Base-by-base conservation (phyloP, 2,329 filamentous ascomycete genomes). In the Colletotrichum chlorophyti region DNA sequence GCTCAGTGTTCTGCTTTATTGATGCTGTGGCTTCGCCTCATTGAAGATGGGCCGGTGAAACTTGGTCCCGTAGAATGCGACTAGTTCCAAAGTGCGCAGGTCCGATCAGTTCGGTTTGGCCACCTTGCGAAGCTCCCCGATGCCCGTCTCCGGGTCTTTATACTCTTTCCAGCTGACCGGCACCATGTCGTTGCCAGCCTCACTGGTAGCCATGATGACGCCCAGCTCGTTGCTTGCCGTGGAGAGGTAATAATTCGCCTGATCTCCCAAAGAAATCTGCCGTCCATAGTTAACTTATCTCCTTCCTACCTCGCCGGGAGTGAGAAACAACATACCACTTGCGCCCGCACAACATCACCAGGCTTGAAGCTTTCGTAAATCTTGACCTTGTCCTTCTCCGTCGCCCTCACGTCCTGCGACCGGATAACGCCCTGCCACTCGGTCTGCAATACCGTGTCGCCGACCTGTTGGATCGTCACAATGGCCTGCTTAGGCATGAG, bases 131-230 rank as follows among this genome's bases (percentile, higher is more conserved):
- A 78, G 77, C 82, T 98, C 95, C 65, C 81, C 86, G 41, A 80
- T 70, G 3, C 92, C 93, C 6, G 89, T 96, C 68, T 89, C 86
- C 1, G 88, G 86, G 78, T 98, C 94, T 69, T 85, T 84, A 77
- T 96, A 96, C 76, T 98, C 94, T 78, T 89, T 96, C 95, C 95
- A 99, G 74, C 89, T 96, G 53, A 96, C 84, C 2, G 95, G 94
- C 68, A 90, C 90, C 93, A 98, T 96, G 66, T 90, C 85, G 74
- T 96, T 94, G 1, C 93, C 93, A 3, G 84, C 85, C 71, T 96
- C 92, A 70, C 92, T 96, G 65, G 85, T 89, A 9, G 94, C 95
- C 87, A 98, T 91, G 34, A 99, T 91, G 58, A 98, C 94, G 3
- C 95, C 95, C 35, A 96, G 81, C 71, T 96, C 91, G 74, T 99